Evolutionary conservation across 352 stramenopile species (phyloP), one percentile per base, ranked within the genome.

Genomic region (Peronospora farinosa): DNA sequence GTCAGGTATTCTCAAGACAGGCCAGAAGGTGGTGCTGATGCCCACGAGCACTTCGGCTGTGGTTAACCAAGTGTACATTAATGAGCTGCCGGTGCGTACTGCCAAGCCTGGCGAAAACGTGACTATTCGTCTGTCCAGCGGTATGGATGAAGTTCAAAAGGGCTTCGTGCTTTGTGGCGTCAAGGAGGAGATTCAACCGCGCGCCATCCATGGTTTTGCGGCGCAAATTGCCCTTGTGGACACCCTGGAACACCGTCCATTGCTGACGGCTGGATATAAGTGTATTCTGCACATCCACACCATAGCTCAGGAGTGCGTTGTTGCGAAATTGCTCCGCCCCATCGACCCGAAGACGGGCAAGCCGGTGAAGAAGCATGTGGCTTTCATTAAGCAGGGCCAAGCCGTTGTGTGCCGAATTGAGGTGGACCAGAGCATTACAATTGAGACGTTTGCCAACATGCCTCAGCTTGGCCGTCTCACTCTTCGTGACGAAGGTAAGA

Each of bases 51-150:
- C 69, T 7, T 60, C 61, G 13, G 68, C 69, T 21, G 55, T 86
- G 23, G 71, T 89, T 19, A 82, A 81, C 51, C 80, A 92, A 60
- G 74, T 91, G 56, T 89, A 87, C 54, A 94, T 96, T 46, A 97
- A 98, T 59, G 92, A 98, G 39, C 79, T 87, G 62, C 90, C 94
- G 0, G 91, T 99, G 30, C 67, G 82, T 13, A 95, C 74, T 43
- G 96, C 96, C 32, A 97, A 97, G 72, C 92, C 95, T 16, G 97
- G 97, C 17, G 97, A 99, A 60, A 99, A 99, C 78, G 92, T 99
- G 37, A 84, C 91, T 15, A 81, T 99, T 17, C 97, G 97, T 54
- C 57, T 99, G 5, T 91, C 77, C 40, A 90, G 92, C 40, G 67
- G 67, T 33, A 65, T 95, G 21, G 84, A 92, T 23, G 84, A 95